These are phyloP conservation scores for Candida tetrigidarum DNA, from an alignment of 1,139 yeast species.

Conservation along the genomic window DNA sequence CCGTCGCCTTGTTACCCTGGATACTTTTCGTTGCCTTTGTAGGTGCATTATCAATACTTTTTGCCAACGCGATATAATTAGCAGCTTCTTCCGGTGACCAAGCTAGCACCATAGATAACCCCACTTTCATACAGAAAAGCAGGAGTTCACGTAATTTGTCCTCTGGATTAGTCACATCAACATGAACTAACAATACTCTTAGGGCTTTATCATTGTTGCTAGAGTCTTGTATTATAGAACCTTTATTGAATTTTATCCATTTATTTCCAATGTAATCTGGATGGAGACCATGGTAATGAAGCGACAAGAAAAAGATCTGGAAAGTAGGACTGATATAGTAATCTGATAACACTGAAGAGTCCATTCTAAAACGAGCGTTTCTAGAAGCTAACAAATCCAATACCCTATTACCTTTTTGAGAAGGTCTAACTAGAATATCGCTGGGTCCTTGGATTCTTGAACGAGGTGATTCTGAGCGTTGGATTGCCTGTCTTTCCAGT, in stretches of 20 bases:
- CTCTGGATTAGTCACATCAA: conserved; percentile 78
- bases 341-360: conserved; percentile 51
- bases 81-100: conserved; percentile 92
- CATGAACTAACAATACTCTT: conserved; percentile 70
- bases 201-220: conserved; percentile 53
- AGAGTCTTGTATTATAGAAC: conserved; percentile 35
- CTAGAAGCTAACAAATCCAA: conserved; percentile 43
- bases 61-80: conserved; percentile 62
- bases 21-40: conserved; percentile 31
- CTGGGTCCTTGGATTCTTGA: conserved; percentile 23
- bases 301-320: conserved; percentile 72
- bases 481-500: background rate
- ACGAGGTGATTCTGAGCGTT: conserved; percentile 11
- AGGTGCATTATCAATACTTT: conserved; percentile 47
- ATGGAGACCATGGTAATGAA: conserved; percentile 83
- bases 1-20: conserved; percentile 46
- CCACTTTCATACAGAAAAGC: conserved; percentile 70
- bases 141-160: conserved; percentile 71
- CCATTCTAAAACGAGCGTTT: conserved; percentile 40
- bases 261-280: conserved; percentile 86
- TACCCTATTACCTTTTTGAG: conserved; percentile 50
- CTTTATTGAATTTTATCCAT: conserved; percentile 54
- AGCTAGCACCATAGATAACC: conserved; percentile 71
- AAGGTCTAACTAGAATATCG: conserved; percentile 34
- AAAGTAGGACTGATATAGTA: conserved; percentile 69